Evolutionary conservation across 2,329 filamentous ascomycete genomes (phyloP).

Genomic region (Zymoseptoria pseudotritici): DNA sequence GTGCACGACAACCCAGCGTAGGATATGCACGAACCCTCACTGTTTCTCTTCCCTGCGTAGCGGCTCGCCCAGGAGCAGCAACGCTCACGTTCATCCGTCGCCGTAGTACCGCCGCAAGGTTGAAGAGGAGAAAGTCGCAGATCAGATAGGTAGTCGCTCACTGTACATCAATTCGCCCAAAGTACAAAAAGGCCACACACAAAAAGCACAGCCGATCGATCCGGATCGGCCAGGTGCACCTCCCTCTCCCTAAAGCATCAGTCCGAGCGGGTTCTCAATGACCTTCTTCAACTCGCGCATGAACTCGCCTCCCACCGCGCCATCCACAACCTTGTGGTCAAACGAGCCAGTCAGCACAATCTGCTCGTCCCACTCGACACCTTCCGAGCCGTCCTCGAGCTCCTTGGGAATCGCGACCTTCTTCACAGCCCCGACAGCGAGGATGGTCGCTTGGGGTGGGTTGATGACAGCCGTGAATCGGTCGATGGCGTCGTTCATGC

Average conservation of each 20-base stretch:
- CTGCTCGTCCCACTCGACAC: conserved; percentile 90
- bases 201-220: not conserved
- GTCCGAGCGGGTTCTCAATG: conserved; percentile 91
- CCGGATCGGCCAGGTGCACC: not conserved
- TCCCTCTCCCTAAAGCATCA: conserved; percentile 61
- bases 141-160: conserved; percentile 8
- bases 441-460: conserved; percentile 90
- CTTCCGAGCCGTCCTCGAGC: conserved; percentile 68
- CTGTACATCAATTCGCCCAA: conserved; percentile 11
- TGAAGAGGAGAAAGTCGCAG: not conserved
- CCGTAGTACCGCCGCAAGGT: not conserved
- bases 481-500: conserved; percentile 96
- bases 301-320: conserved; percentile 93
- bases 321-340: conserved; percentile 98
- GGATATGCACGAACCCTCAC: too few relatives aligned
- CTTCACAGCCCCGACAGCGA: conserved; percentile 88
- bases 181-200: not conserved
- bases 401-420: conserved; percentile 89
- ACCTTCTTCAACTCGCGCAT: conserved; percentile 96
- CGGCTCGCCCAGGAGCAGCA: not conserved
- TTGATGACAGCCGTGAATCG: conserved; percentile 98
- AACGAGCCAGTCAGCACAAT: conserved; percentile 93
- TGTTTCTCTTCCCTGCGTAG: not conserved
- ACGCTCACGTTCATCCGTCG: not conserved
- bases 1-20: too few relatives aligned